Base-by-base conservation (phyloP, 1,139 yeast genomes). In the Pichia kudriavzevii region DNA sequence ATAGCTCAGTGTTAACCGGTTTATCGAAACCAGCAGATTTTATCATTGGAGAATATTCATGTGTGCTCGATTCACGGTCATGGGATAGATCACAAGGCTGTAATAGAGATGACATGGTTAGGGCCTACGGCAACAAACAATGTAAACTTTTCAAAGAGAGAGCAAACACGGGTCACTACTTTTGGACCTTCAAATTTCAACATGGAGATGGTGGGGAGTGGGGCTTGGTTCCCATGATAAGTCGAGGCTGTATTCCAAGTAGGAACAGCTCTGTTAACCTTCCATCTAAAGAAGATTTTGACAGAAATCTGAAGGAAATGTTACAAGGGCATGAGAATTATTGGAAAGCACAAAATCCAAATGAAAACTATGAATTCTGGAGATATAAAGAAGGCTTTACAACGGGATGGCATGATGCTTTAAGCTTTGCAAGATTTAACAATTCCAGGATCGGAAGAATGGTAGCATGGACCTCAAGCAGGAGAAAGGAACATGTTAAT, bases 141-240 rank as follows among this genome's bases (percentile, higher is more conserved):
- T 49, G 55, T 4, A 53, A 59, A 3, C 45, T 71, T 4, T 71
- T 81, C 47, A 50, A 53, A 9, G 51, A 68, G 29, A 60, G 81
- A 31, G 78, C 88, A 1, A 57, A 66, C 5, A 69, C 75, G 36
- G 96, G 96, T 0, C 67, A 72, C 35, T 88, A 70, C 58, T 91
- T 91, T 59, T 91, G 97, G 97, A 84, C 95, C 2, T 82, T 63
- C 56, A 85, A 84, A 58, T 88, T 88, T 53, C 75, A 80, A 53
- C 69, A 76, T 38, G 96, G 96, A 2, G 80, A 79, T 50, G 96
- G 96, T 26, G 97, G 96, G 9, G 95, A 85, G 60, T 88, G 97
- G 97, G 96, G 91, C 38, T 79, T 84, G 57, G 68, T 71, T 29
- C 84, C 87, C 30, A 83, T 83, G 91, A 61, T 72, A 19, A 75